Percentiles rank a stretch among this genome's conserved stretches.
These are phyloP conservation scores for Vitellaria paradoxa DNA, from an alignment of 179 eudicot genomes.

Conservation along the genomic window DNA sequence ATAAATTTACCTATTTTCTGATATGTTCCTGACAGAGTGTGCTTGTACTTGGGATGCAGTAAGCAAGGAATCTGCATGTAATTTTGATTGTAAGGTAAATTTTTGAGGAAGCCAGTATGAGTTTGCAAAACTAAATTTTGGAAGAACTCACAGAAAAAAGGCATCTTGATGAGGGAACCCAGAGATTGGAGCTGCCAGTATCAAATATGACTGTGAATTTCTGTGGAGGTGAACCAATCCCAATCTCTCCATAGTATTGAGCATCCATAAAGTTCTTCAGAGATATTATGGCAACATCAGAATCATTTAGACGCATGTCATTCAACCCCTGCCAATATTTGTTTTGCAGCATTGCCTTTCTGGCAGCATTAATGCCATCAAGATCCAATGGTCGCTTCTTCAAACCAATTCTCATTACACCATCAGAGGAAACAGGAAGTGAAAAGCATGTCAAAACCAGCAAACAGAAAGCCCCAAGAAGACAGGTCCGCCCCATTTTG, in stretches of 20 bases:
- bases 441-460: conserved; percentile 36
- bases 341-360: conserved; percentile 37
- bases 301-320: conserved; percentile 14
- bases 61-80: conserved; percentile 67
- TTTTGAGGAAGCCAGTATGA: neutral
- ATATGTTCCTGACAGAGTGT: conserved; percentile 57
- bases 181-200: conserved; percentile 82
- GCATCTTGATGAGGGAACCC: conserved; percentile 88
- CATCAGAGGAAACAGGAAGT: conserved; percentile 41
- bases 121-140: neutral
- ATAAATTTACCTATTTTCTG: conserved; percentile 43
- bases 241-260: conserved; percentile 82
- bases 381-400: conserved; percentile 56
- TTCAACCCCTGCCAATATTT: conserved; percentile 22
- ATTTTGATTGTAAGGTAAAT: neutral
- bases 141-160: conserved; percentile 59
- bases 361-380: conserved; percentile 46
- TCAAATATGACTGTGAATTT: conserved; percentile 77
- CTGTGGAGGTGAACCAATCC: conserved; percentile 80
- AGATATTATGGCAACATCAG: conserved; percentile 45
- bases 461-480: conserved; percentile 33
- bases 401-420: conserved; percentile 50
- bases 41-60: conserved; percentile 65
- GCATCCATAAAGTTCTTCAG: conserved; percentile 76
- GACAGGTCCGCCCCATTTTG: conserved; percentile 39